These are phyloP conservation scores for Monosporascus sp. DNA, from an alignment of 2,329 filamentous ascomycete species.

Conservation along the genomic window DNA sequence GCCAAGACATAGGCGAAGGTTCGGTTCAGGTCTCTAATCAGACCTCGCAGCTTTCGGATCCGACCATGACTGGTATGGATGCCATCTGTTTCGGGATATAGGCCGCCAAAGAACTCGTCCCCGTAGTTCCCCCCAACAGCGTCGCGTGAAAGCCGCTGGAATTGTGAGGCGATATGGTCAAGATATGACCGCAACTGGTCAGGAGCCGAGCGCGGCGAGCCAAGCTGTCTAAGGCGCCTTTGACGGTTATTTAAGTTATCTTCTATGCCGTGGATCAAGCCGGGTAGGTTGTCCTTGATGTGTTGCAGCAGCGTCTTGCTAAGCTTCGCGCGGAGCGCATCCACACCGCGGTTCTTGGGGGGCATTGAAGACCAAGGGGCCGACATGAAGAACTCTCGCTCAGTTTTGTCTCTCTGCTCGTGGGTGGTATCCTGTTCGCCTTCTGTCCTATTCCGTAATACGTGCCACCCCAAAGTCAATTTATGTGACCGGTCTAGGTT, in stretches of 20 bases:
- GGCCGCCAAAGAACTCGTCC: slow-evolving; percentile 34
- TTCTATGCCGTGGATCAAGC: slow-evolving; percentile 23
- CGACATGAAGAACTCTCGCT: slow-evolving; percentile 27
- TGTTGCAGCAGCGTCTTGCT: slow-evolving; percentile 29
- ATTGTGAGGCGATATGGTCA: slow-evolving; percentile 30
- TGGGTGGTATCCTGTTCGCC: slow-evolving; percentile 14
- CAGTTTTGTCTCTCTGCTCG: slow-evolving; percentile 25
- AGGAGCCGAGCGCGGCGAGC: slow-evolving; percentile 19
- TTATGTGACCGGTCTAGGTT: slow-evolving; percentile 26
- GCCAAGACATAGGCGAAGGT: slow-evolving; percentile 24
- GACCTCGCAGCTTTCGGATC: slow-evolving; percentile 24
- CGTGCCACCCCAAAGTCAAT: slow-evolving; percentile 45
- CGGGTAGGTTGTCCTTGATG: slow-evolving; percentile 22
- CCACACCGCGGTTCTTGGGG: slow-evolving; percentile 28
- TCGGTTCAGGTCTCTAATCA: slow-evolving; percentile 27
- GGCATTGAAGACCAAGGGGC: slow-evolving; percentile 23
- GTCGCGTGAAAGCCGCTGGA: slow-evolving; percentile 30
- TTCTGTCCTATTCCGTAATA: slow-evolving; percentile 44
- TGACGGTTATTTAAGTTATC: slow-evolving; percentile 11
- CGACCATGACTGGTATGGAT: slow-evolving; percentile 11
- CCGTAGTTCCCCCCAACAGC: slow-evolving; percentile 36
- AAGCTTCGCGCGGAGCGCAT: slow-evolving; percentile 30
- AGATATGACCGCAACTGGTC: slow-evolving; percentile 28
- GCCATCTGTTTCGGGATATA: slow-evolving; percentile 5
- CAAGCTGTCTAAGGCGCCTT: slow-evolving; percentile 15